Evolutionary conservation across 768 basidiomycete species (phyloP).

Genomic region (Tricholoma terreum): DNA sequence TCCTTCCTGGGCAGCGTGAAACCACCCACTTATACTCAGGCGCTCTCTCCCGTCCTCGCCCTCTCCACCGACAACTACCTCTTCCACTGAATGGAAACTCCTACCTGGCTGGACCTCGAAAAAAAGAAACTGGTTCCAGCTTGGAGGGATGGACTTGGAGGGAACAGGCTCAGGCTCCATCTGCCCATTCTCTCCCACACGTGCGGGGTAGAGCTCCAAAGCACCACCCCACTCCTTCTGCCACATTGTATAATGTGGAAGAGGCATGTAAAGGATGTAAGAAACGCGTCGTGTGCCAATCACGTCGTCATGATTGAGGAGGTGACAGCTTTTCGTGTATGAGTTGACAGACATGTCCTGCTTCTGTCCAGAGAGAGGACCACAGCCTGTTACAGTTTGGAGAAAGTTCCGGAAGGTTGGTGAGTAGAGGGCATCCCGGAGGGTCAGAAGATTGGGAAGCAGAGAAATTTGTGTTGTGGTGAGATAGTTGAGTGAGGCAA

Average conservation of each 20-base stretch:
- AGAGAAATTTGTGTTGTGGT: constrained; percentile 71
- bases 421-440: constrained; percentile 93
- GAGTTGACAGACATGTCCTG: constrained; percentile 95
- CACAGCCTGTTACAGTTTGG: constrained; percentile 86
- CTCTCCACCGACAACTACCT: constrained; percentile 81
- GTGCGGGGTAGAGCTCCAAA: constrained; percentile 86
- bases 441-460: constrained; percentile 73
- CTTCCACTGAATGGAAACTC: constrained; percentile 96
- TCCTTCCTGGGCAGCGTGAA: constrained; percentile 87
- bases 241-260: constrained; percentile 73
- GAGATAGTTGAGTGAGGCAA: constrained; percentile 89
- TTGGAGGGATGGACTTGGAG: constrained; percentile 65
- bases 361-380: constrained; percentile 84
- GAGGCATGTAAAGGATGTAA: constrained; percentile 96
- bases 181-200: constrained; percentile 53
- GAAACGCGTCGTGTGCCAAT: constrained; percentile 92
- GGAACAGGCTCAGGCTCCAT: constrained; percentile 70
- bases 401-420: constrained; percentile 77
- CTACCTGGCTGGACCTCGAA: constrained; percentile 92
- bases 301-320: constrained; percentile 98
- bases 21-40: constrained; percentile 95
- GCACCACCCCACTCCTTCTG: constrained; percentile 89
- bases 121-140: constrained; percentile 88
- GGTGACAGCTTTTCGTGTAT: constrained; percentile 88
- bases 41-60: constrained; percentile 67